These are phyloP conservation scores for Fraxinus dipetala DNA, from an alignment of 305 asterid species.

Conservation along the genomic window DNA sequence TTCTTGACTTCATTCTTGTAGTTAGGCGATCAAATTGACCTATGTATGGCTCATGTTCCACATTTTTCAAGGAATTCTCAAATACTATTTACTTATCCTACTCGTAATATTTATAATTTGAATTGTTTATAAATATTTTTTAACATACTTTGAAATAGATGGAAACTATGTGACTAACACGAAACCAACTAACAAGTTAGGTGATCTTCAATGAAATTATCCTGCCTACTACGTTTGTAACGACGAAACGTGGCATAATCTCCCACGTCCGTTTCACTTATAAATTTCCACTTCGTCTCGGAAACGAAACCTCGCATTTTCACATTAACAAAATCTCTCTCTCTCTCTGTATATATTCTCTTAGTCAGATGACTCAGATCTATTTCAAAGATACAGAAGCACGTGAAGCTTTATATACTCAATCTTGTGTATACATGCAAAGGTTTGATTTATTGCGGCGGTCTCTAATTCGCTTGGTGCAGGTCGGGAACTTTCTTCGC, in stretches of 20 bases:
- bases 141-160: background rate
- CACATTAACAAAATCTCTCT: slow-evolving; percentile 5
- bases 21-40: background rate
- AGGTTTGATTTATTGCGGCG: slow-evolving; percentile 41
- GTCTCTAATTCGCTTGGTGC: slow-evolving; percentile 97
- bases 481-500: slow-evolving; percentile 79
- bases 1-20: background rate
- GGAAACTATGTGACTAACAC: background rate
- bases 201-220: background rate
- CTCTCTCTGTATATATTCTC: background rate
- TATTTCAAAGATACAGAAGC: background rate
- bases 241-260: slow-evolving; percentile 38
- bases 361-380: slow-evolving; percentile 17
- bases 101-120: background rate
- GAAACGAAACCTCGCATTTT: slow-evolving; percentile 1
- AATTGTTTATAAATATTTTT: background rate
- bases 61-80: background rate
- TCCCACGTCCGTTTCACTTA: slow-evolving; percentile 28
- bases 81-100: background rate
- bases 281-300: slow-evolving; percentile 25
- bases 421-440: background rate
- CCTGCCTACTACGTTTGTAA: slow-evolving; percentile 6
- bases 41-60: background rate
- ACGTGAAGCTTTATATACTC: background rate
- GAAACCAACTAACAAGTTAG: slow-evolving; percentile 16